Conservation (phyloP, 805 yeast genomes). For the Saccharomycodes ludwigii region DNA sequence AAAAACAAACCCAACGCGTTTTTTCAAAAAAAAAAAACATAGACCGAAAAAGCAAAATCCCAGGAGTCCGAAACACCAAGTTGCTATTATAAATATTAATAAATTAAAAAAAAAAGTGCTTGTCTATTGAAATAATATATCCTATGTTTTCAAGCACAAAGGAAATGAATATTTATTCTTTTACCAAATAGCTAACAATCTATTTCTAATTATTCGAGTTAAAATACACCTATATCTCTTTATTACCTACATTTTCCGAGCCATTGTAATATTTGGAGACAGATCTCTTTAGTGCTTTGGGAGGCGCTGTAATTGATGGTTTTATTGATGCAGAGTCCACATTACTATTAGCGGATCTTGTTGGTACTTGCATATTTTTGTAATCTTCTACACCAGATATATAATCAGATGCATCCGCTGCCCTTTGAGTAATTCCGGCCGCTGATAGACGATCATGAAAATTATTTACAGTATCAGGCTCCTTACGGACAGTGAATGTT, state of each 20-base stretch:
- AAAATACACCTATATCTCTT: neutral
- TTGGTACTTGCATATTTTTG: slow-evolving; percentile 9
- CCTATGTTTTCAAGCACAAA: too few species aligned
- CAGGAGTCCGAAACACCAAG: too few species aligned
- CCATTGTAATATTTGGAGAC: slow-evolving; percentile 2
- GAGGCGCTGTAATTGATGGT: neutral
- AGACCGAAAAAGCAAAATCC: too few species aligned
- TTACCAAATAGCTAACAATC: too few species aligned
- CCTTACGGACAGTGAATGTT: slow-evolving; percentile 10
- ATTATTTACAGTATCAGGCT: slow-evolving; percentile 17
- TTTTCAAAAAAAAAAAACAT: too few species aligned
- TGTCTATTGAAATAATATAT: too few species aligned
- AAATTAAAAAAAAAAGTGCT: too few species aligned
- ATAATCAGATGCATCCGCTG: slow-evolving; percentile 31
- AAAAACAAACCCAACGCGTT: too few species aligned
- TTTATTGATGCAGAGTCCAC: slow-evolving; percentile 6
- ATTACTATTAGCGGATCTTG: too few species aligned
- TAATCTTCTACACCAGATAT: slow-evolving; percentile 33
- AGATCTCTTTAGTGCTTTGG: neutral
- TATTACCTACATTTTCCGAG: slow-evolving; percentile 1
- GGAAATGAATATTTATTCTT: too few species aligned
- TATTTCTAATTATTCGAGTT: too few species aligned
- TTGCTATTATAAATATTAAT: too few species aligned
- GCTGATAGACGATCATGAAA: slow-evolving; percentile 22
- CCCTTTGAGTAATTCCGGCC: slow-evolving; percentile 29